Evolutionary conservation across 192 early-diverging fungal genomes (phyloP), one percentile per base, ranked within the genome.

Genomic region (Linnemannia exigua): DNA sequence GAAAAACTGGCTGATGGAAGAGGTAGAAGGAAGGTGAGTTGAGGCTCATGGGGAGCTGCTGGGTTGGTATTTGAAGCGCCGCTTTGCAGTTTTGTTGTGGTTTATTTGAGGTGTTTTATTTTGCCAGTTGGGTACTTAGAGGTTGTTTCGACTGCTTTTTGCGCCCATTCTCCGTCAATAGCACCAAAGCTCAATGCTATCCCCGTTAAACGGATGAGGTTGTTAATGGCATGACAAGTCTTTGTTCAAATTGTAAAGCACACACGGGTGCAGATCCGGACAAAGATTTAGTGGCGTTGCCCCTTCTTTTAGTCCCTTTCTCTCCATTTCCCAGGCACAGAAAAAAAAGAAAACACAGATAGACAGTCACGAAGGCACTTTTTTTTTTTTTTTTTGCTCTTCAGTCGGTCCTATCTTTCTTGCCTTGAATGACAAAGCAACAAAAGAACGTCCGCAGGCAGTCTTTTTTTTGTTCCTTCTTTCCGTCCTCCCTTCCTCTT

Each of bases 291-390:
- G 58, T 33, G 58, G 58, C 58, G 58, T 12, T 33, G n/a, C n/a
- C 28, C n/a, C 25, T 61, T 61, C 25, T 11, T 61, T 9, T 20
- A n/a, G n/a, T n/a, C 44, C 12, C 6, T 46, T 4, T 46, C 50
- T n/a, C 52, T n/a, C 22, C 51, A n/a, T n/a, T 54, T 16, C 22
- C 12, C 58, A 63, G 58, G 58, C 58, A 28, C 58, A 63, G 28
- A 63, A n/a, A 63, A 31, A 14, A 63, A 63, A 63, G 58, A 63
- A 63, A 63, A 63, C 58, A 63, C 58, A 28, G 28, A 63, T 31
- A 63, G 11, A 25, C 58, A 63, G 58, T 63, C 58, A 63, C n/a
- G n/a, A n/a, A n/a, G n/a, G n/a, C n/a, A n/a, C n/a, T 3, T 51
- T 46, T 46, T 46, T 46, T 46, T 46, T 46, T 46, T 46, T 4